These are phyloP conservation scores for Agrostemma githago DNA, from an alignment of 148 eudicot species.

Conservation along the genomic window DNA sequence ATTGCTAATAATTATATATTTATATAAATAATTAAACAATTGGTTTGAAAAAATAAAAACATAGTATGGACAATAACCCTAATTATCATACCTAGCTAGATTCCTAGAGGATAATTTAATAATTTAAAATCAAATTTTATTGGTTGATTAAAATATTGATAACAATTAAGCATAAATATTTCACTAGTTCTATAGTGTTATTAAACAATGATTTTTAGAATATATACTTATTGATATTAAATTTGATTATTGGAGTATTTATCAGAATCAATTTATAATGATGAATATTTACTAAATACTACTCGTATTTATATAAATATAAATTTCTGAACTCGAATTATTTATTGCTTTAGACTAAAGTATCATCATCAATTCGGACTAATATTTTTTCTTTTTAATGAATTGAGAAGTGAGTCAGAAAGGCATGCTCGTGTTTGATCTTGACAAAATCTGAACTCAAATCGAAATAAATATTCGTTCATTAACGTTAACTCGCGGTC, in stretches of 20 bases:
- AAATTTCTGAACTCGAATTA: too few species aligned
- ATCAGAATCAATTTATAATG: not conserved
- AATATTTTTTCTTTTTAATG: too few species aligned
- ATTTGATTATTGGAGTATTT: too few species aligned
- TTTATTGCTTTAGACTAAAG: too few species aligned
- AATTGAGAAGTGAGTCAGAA: too few species aligned
- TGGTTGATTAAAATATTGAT: not conserved
- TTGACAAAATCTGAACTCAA: too few species aligned
- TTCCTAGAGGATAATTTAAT: not conserved
- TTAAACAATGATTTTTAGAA: not conserved
- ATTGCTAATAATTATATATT: conserved; percentile 10
- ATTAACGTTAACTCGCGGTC: too few species aligned
- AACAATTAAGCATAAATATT: not conserved
- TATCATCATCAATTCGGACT: too few species aligned
- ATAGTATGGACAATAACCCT: conserved; percentile 18
- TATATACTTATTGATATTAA: not conserved
- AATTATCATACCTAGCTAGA: not conserved
- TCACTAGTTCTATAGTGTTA: not conserved
- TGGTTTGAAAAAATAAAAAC: not conserved
- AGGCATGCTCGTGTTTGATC: too few species aligned
- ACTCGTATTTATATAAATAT: too few species aligned
- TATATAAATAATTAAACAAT: not conserved
- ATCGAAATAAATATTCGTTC: too few species aligned
- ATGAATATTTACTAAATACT: too few species aligned
- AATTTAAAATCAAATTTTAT: not conserved